Evolutionary conservation across 179 eudicot genomes (phyloP).

Genomic region (Camellia oleifera): DNA sequence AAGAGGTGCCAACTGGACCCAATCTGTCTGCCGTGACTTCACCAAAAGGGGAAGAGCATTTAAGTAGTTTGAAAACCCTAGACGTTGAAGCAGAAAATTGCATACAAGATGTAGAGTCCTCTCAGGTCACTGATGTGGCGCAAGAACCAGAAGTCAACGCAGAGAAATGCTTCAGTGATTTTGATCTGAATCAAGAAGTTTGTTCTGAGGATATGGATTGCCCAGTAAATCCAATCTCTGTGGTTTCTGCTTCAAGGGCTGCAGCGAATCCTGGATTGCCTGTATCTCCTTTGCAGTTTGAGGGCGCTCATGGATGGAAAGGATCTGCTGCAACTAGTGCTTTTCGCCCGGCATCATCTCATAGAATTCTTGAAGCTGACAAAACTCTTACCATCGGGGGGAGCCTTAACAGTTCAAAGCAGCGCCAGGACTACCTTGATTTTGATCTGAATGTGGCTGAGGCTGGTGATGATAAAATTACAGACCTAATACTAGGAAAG

Average conservation of each 20-base stretch:
- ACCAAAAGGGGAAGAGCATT: conserved; percentile 17
- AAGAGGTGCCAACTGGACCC: conserved; percentile 30
- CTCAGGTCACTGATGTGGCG: conserved; percentile 46
- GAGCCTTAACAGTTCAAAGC: conserved; percentile 48
- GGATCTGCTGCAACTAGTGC: conserved; percentile 92
- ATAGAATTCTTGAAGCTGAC: conserved; percentile 47
- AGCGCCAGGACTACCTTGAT: conserved; percentile 45
- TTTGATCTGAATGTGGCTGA: conserved; percentile 73
- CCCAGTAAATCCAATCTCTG: conserved; percentile 33
- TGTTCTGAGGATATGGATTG: conserved; percentile 52
- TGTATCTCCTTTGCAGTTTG: conserved; percentile 59
- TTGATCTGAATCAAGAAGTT: conserved; percentile 76
- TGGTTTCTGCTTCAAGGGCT: conserved; percentile 69
- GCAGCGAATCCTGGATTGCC: conserved; percentile 54
- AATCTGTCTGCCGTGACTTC: conserved; percentile 28
- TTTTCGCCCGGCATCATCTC: conserved; percentile 63
- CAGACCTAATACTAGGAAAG: conserved; percentile 25
- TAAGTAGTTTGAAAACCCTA: conserved; percentile 21
- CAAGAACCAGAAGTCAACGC: conserved; percentile 34
- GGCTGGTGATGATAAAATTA: conserved; percentile 40
- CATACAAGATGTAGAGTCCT: conserved; percentile 40
- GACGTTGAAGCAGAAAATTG: conserved; percentile 30
- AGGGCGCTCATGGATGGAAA: conserved; percentile 83
- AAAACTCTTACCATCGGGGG: conserved; percentile 36
- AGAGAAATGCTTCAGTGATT: conserved; percentile 33